These are phyloP conservation scores for Nakazawaea wickerhamii DNA, from an alignment of 805 yeast species.

Conservation along the genomic window DNA sequence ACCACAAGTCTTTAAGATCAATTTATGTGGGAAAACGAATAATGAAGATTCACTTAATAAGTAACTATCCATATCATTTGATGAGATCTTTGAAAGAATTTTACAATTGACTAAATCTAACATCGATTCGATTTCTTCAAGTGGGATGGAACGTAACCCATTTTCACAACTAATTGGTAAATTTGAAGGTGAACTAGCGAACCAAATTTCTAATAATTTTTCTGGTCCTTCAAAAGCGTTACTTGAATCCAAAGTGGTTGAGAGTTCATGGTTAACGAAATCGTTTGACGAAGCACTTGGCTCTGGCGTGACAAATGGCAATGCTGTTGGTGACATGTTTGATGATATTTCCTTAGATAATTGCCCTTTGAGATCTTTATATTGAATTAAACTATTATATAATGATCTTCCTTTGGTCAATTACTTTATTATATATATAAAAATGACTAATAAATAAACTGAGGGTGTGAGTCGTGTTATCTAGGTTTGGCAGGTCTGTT, in stretches of 20 bases:
- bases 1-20: constrained; percentile 92
- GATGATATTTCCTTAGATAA: not conserved
- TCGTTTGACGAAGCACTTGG: constrained; percentile 17
- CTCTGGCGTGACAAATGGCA: constrained; percentile 13
- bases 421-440: too few relatives aligned
- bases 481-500: constrained; percentile 30
- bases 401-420: not conserved
- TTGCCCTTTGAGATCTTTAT: not conserved
- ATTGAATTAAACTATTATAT: not conserved
- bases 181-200: constrained; percentile 46
- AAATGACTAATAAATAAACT: too few relatives aligned
- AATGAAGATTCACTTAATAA: constrained; percentile 84
- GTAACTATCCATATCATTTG: constrained; percentile 70
- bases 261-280: constrained; percentile 69
- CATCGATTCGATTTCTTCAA: constrained; percentile 62
- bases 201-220: constrained; percentile 87
- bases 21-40: constrained; percentile 81
- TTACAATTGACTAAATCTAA: constrained; percentile 85
- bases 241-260: constrained; percentile 77
- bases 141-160: constrained; percentile 61
- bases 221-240: constrained; percentile 98
- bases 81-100: constrained; percentile 71
- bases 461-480: constrained; percentile 22
- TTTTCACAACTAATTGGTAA: constrained; percentile 31
- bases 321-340: constrained; percentile 12